These are phyloP conservation scores for Agastache rugosa DNA, from an alignment of 257 asterid genomes.

Conservation along the genomic window DNA sequence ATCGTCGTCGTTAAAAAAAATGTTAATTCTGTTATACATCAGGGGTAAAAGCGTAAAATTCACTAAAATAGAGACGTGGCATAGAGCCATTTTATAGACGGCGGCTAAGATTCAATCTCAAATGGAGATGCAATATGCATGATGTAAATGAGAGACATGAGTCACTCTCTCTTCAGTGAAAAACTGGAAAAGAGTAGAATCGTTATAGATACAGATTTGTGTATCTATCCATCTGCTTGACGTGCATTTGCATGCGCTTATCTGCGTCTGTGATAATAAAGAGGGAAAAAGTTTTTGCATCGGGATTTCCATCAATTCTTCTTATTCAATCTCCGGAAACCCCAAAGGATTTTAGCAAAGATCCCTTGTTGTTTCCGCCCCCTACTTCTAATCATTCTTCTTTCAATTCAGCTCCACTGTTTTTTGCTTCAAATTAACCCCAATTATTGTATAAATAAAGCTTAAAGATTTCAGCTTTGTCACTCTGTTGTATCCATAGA, in stretches of 20 bases:
- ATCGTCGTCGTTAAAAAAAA: too few species aligned
- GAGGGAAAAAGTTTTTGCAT: slow-evolving; percentile 33
- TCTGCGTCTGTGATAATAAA: slow-evolving; percentile 37
- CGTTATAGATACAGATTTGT: slow-evolving; percentile 22
- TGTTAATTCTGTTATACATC: not conserved
- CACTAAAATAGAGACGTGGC: slow-evolving; percentile 2
- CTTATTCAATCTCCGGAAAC: slow-evolving; percentile 38
- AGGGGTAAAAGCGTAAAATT: slow-evolving; percentile 25
- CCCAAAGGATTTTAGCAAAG: slow-evolving; percentile 31
- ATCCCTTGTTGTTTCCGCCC: slow-evolving; percentile 46
- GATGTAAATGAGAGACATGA: slow-evolving; percentile 32
- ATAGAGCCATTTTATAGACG: slow-evolving; percentile 9
- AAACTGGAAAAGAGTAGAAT: slow-evolving; percentile 12
- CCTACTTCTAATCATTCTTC: not conserved
- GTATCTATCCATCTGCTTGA: slow-evolving; percentile 27
- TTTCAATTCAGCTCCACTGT: slow-evolving; percentile 24
- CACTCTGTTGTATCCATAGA: not conserved
- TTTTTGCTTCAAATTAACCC: slow-evolving; percentile 3
- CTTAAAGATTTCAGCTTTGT: slow-evolving; percentile 41
- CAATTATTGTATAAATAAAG: slow-evolving; percentile 31
- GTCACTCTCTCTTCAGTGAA: slow-evolving; percentile 22
- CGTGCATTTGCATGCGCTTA: slow-evolving; percentile 47
- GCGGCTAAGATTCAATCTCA: slow-evolving; percentile 39
- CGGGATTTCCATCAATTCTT: slow-evolving; percentile 39
- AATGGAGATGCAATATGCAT: slow-evolving; percentile 39